A percentile compares a stretch with the other conserved stretches of the same genome.
These are phyloP conservation scores for Phaffia rhodozyma DNA, from an alignment of 1,284 basidiomycete species.

Conservation along the genomic window DNA sequence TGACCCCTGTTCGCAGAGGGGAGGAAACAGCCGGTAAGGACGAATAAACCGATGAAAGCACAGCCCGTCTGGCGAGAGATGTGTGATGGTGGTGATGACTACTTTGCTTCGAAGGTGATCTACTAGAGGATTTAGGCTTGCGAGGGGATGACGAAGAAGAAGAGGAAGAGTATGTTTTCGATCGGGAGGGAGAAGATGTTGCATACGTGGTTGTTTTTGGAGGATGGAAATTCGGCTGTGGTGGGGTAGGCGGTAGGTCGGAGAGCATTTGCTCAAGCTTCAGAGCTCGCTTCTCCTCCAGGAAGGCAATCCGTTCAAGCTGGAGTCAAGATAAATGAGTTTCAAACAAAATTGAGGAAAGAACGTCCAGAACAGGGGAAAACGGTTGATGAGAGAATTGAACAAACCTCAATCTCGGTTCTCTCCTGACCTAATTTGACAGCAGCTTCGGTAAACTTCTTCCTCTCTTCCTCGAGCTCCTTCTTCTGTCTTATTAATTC, in stretches of 20 bases:
- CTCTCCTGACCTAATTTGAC: constrained; percentile 54
- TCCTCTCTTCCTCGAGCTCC: constrained; percentile 52
- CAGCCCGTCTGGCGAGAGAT: no score
- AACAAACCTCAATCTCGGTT: constrained; percentile 50
- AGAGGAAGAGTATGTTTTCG: no score
- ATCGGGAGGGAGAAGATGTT: no score
- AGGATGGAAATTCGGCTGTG: not conserved
- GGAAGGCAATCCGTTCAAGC: constrained; percentile 49
- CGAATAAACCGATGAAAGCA: no score
- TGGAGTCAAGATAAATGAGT: constrained; percentile 26
- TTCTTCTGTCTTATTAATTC: constrained; percentile 24
- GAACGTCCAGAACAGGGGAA: constrained; percentile 1
- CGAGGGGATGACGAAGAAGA: no score
- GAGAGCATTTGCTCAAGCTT: constrained; percentile 51
- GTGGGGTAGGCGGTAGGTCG: constrained; percentile 44
- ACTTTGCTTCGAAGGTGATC: no score
- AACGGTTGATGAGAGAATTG: not conserved
- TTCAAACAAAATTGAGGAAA: not conserved
- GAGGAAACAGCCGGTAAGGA: no score
- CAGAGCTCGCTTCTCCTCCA: constrained; percentile 56
- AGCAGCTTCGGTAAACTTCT: constrained; percentile 52
- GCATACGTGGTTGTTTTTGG: no score
- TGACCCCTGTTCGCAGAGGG: no score
- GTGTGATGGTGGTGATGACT: no score
- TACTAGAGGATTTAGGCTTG: no score